Evolutionary conservation across 2,329 filamentous ascomycete species (phyloP).

Genomic region (Colletotrichum liriopes): DNA sequence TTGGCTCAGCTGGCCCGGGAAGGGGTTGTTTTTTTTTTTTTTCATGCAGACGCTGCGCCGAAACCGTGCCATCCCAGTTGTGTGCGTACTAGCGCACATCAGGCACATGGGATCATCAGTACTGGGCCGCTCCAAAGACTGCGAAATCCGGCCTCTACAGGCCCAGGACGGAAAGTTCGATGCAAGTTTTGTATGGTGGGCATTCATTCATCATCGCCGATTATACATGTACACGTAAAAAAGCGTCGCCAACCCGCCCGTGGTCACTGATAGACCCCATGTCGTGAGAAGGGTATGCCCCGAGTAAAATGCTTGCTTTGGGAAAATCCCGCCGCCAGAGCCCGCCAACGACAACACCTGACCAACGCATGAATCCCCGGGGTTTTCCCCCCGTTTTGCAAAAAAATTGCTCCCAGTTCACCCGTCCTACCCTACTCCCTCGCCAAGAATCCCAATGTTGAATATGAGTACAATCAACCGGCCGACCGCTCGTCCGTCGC

Average conservation of each 20-base stretch:
- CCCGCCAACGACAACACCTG: background rate
- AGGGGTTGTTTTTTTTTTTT: too few species aligned
- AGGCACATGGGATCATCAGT: background rate
- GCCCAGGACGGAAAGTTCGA: background rate
- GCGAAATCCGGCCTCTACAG: background rate
- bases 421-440: constrained; percentile 13
- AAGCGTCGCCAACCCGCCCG: background rate
- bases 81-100: too few species aligned
- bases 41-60: too few species aligned
- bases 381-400: background rate
- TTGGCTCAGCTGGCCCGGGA: too few species aligned
- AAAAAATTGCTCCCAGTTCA: constrained; percentile 7
- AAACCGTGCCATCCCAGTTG: too few species aligned
- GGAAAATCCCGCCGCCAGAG: background rate
- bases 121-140: background rate
- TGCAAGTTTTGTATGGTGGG: background rate
- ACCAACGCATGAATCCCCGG: background rate
- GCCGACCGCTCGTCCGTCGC: background rate
- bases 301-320: constrained; percentile 3
- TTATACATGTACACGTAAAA: background rate
- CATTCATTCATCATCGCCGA: constrained; percentile 9
- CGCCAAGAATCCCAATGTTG: constrained; percentile 1
- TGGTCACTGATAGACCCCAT: background rate
- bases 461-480: constrained; percentile 22
- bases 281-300: constrained; percentile 4